Evolutionary conservation across 768 basidiomycete species (phyloP), one percentile per base, ranked within the genome.

Genomic region (Sutorius australiensis): DNA sequence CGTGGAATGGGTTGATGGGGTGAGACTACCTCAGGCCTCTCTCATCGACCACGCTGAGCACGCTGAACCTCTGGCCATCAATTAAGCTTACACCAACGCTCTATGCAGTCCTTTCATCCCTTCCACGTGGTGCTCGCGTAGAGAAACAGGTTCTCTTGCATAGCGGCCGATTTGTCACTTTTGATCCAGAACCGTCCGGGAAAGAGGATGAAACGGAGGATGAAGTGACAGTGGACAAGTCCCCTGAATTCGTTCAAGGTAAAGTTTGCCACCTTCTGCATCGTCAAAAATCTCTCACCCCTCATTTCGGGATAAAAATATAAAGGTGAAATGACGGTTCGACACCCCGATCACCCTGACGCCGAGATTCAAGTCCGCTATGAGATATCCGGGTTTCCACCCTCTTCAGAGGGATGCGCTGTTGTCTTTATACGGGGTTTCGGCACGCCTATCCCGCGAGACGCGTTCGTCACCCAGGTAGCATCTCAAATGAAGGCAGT

Each of bases 101-200:
- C 7, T 88, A 87, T 61, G 61, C 84, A 0, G 78, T 75, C 3
- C 78, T 89, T 6, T 78, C 81, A 50, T 75, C 78, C 34, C 72
- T 93, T 8, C 91, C 91, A 0, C 89, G 87, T 60, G 77, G 74
- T 50, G 91, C 89, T 1, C 66, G 80, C 32, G 62, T 91, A 11
- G 91, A 93, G 66, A 90, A 89, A 60, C 90, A 92, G 63, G 81
- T 85, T 2, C 57, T 89, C 7, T 64, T 83, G 11, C 88, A 91
- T 60, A 89, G 85, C 0, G 86, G 88, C 3, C 77, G 79, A 33
- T 79, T 76, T 51, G 56, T 67, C n/a, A 49, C 75, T 13, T 49
- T 56, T 5, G 79, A 78, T 45, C 21, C 28, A 16, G 59, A 50
- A 10, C 34, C 54, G 10, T 33, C 36, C 33, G 5, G 12, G 13